Evolutionary conservation across 2,329 filamentous ascomycete species (phyloP), one percentile per base, ranked within the genome.

Genomic region (Arthrobotrys megalospora): DNA sequence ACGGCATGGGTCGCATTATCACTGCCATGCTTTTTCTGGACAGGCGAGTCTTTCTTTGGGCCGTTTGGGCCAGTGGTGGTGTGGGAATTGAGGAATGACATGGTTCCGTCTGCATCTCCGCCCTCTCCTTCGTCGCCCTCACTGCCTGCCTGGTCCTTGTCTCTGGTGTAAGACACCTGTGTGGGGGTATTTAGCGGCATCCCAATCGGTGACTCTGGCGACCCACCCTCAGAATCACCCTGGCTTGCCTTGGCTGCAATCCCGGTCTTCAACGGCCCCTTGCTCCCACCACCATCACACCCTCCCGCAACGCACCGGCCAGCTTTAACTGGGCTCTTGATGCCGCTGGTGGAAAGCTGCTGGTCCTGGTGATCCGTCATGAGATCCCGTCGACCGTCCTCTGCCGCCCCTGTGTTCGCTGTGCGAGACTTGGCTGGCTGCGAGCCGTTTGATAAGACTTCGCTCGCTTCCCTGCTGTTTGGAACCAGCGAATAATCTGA

Each of bases 141-240:
- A 45, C 58, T 58, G 19, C 55, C 47, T 64, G 58, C 58, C 67
- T 78, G 24, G 67, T 64, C 62, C 63, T 45, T 63, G 67, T 72
- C 67, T 47, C 36, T 67, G 34, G 41, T 68, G 58, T 71, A 62
- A 66, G 65, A 68, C 75, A 60, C 43, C 48, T 28, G 62, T 62
- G 75, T 72, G 67, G 75, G 75, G 67, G 75, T 65, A 7, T 34
- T 68, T 52, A 62, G 60, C 75, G 67, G 67, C 67, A 72, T 72
- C 67, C 75, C 75, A 78, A 71, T 78, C 60, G 66, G 64, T 67
- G 66, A 48, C 52, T 43, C 41, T 62, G 52, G 50, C 34, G 66
- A 62, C 73, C 73, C 73, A 60, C 73, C 52, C 43, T 69, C 72
- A 19, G 38, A 45, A 14, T 7, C 32, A 50, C 67, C 66, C 58